Percentiles rank a stretch among this genome's conserved stretches.
Conservation (phyloP, 805 yeast genomes). For the Maudiozyma turicensis region DNA sequence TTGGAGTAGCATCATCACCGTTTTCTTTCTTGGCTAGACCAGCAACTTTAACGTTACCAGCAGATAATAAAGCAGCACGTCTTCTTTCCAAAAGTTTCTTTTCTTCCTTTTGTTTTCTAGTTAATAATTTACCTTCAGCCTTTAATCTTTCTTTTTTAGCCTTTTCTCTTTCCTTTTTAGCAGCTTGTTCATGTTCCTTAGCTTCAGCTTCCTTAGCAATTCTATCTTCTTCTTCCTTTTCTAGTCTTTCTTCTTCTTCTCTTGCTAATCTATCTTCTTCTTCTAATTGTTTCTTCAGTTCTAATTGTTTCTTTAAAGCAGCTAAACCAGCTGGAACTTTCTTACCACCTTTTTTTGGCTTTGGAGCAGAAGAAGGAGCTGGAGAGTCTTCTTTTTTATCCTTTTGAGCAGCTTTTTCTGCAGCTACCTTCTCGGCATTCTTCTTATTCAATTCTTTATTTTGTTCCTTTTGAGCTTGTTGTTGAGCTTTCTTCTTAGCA, state of each 20-base stretch:
- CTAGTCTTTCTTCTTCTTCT: slow-evolving; percentile 59
- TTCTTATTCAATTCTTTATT: slow-evolving; percentile 40
- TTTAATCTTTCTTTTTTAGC: slow-evolving; percentile 81
- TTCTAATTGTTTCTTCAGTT: slow-evolving; percentile 77
- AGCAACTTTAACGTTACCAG: slow-evolving; percentile 64
- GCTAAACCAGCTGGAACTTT: slow-evolving; percentile 88
- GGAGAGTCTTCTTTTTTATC: slow-evolving; percentile 24
- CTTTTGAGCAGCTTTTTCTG: slow-evolving; percentile 21
- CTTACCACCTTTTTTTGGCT: slow-evolving; percentile 48
- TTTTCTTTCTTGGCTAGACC: slow-evolving; percentile 43
- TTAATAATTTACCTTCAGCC: slow-evolving; percentile 89
- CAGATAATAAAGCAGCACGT: slow-evolving; percentile 69
- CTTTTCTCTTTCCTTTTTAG: slow-evolving; percentile 81
- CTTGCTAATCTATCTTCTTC: slow-evolving; percentile 67
- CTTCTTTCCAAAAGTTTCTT: slow-evolving; percentile 79
- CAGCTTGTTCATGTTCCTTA: slow-evolving; percentile 47
- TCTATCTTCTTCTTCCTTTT: slow-evolving; percentile 42
- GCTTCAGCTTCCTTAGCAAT: slow-evolving; percentile 35
- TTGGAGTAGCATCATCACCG: slow-evolving; percentile 29
- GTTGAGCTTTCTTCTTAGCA: slow-evolving; percentile 69
- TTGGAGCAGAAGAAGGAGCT: slow-evolving; percentile 31
- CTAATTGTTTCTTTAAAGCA: slow-evolving; percentile 82
- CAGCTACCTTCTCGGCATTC: slow-evolving; percentile 29
- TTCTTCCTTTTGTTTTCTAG: slow-evolving; percentile 93
- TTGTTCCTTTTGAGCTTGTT: slow-evolving; percentile 50